phyloP scores from a whole-genome alignment of 2,329 filamentous ascomycete genomes.

The Monilinia fructicola region DNA sequence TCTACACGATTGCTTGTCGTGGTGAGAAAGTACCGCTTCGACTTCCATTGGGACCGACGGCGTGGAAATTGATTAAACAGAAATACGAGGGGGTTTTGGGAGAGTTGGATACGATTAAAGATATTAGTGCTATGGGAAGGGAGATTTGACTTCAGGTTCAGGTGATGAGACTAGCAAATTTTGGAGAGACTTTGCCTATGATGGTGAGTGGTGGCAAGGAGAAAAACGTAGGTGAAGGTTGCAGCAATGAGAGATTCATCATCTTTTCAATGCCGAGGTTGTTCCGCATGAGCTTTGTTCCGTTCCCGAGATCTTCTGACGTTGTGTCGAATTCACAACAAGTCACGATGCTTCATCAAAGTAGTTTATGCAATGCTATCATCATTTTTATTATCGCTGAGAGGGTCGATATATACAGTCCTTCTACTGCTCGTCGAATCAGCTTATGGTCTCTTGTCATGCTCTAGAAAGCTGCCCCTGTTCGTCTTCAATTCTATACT shows the following conservation, averaged over 20 bases:
- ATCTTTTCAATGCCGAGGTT: neutral
- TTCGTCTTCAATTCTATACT: neutral
- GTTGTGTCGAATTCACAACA: neutral
- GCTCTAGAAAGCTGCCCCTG: neutral
- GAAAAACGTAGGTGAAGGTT: neutral
- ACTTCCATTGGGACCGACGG: conserved; percentile 32
- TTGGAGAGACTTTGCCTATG: neutral
- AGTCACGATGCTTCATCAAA: neutral
- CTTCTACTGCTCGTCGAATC: no score
- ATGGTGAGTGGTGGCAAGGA: no score
- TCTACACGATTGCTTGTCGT: conserved; percentile 32
- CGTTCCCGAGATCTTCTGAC: neutral
- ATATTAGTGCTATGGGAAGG: conserved; percentile 25
- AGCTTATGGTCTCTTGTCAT: neutral
- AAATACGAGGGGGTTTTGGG: conserved; percentile 29
- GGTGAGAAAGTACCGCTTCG: conserved; percentile 34
- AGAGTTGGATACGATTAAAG: conserved; percentile 31
- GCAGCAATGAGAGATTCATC: neutral
- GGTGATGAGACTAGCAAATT: neutral
- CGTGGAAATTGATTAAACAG: conserved; percentile 33
- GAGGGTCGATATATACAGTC: neutral
- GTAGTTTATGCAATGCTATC: neutral
- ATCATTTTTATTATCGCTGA: neutral
- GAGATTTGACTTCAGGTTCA: neutral
- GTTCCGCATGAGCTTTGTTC: neutral